Conservation (phyloP, 169 alveolate species). For the Plasmodium cynomolgi region DNA sequence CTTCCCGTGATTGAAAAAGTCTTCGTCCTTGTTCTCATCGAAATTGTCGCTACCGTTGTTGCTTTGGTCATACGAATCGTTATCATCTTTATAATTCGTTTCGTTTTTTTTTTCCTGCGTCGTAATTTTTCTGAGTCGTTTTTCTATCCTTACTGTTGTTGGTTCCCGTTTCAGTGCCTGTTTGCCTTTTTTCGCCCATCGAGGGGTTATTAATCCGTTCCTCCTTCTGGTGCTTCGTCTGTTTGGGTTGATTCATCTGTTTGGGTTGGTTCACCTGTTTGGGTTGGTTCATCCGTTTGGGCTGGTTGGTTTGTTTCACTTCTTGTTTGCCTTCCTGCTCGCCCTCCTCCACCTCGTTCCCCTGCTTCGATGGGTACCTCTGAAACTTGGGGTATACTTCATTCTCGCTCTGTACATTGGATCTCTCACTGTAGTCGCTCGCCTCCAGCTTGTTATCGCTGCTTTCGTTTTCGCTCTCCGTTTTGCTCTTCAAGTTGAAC, state of each 20-base stretch:
- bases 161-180: neutral
- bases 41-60: neutral
- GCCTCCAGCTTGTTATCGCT: conserved; percentile 3
- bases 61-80: conserved; percentile 22
- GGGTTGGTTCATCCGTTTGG: neutral
- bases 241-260: neutral
- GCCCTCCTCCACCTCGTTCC: neutral
- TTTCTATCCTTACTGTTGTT: neutral
- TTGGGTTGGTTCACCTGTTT: neutral
- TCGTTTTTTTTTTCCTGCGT: neutral
- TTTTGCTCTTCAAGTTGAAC: conserved; percentile 40
- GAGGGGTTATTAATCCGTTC: neutral
- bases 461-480: conserved; percentile 41
- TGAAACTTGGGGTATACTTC: conserved; percentile 5
- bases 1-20: neutral
- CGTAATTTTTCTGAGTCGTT: neutral
- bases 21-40: neutral
- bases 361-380: neutral
- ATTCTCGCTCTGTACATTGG: conserved; percentile 1
- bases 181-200: neutral
- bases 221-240: neutral
- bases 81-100: conserved; percentile 17
- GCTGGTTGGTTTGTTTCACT: neutral
- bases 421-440: conserved; percentile 19
- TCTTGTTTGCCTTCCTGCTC: neutral